phyloP scores from a whole-genome alignment of 2,329 filamentous ascomycete species.

The Phyllosticta paracitricarpa region DNA sequence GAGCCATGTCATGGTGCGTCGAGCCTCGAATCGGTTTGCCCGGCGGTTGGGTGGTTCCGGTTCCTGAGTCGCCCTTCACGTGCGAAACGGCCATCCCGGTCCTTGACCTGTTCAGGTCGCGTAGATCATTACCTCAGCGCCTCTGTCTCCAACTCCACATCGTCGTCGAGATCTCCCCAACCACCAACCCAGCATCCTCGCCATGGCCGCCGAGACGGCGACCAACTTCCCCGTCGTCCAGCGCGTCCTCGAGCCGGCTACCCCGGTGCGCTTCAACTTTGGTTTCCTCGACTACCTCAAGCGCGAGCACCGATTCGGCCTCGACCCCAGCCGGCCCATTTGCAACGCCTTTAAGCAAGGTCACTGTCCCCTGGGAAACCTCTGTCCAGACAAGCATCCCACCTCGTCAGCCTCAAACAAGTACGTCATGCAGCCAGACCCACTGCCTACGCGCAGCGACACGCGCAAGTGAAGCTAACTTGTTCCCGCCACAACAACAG shows the following conservation, averaged over 20 bases:
- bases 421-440: slow-evolving; percentile 26
- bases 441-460: slow-evolving; percentile 18
- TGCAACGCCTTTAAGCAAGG: slow-evolving; percentile 81
- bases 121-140: neutral
- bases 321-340: slow-evolving; percentile 57
- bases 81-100: neutral
- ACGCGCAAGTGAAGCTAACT: too few species aligned
- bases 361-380: slow-evolving; percentile 74
- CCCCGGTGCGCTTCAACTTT: slow-evolving; percentile 52
- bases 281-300: slow-evolving; percentile 79
- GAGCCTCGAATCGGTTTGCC: neutral
- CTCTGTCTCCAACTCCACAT: neutral
- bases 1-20: neutral
- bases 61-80: neutral
- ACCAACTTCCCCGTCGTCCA: slow-evolving; percentile 17
- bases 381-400: slow-evolving; percentile 76
- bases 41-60: neutral
- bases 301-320: slow-evolving; percentile 72
- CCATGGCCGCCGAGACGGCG: neutral
- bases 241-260: slow-evolving; percentile 19
- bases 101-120: neutral
- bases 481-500: slow-evolving; percentile 14
- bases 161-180: neutral
- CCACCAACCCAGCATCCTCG: neutral
- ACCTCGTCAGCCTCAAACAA: slow-evolving; percentile 55